Conservation (phyloP, 2,329 filamentous ascomycete genomes). For the Talaromyces sp. region DNA sequence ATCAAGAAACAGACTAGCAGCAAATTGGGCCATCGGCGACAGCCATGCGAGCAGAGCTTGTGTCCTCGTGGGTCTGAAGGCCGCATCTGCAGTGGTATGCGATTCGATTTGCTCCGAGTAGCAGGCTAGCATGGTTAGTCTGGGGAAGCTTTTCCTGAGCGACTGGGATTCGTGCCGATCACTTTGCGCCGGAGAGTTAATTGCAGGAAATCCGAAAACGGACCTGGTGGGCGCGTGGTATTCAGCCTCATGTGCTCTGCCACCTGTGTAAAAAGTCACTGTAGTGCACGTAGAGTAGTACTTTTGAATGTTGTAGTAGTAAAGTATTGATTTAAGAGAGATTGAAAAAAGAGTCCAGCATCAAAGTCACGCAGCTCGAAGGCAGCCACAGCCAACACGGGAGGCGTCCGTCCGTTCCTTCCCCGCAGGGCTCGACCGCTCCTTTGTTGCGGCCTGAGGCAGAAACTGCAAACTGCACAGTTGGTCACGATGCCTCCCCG, state of each 20-base stretch:
- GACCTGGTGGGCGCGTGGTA: background rate
- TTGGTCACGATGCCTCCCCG: slow-evolving; percentile 12
- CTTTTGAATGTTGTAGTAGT: background rate
- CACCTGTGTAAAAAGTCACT: too few relatives aligned
- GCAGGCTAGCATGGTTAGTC: background rate
- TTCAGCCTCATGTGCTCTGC: background rate
- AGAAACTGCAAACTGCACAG: slow-evolving; percentile 13
- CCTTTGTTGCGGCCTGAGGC: slow-evolving; percentile 13
- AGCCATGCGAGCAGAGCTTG: background rate
- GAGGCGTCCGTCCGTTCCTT: background rate
- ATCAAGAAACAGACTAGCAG: background rate
- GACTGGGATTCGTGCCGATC: background rate
- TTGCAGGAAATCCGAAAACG: background rate
- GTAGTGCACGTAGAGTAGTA: background rate
- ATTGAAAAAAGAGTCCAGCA: too few relatives aligned
- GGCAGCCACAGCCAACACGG: too few relatives aligned
- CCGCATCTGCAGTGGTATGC: background rate
- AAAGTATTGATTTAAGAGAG: background rate
- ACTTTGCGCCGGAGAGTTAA: background rate
- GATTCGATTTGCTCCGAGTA: background rate
- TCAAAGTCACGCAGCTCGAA: too few relatives aligned
- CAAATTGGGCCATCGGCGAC: background rate
- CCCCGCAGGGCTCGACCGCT: background rate
- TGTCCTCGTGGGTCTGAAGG: background rate
- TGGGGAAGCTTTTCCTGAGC: background rate